Conservation (phyloP, 768 basidiomycete genomes). For the Tricholoma terreum region DNA sequence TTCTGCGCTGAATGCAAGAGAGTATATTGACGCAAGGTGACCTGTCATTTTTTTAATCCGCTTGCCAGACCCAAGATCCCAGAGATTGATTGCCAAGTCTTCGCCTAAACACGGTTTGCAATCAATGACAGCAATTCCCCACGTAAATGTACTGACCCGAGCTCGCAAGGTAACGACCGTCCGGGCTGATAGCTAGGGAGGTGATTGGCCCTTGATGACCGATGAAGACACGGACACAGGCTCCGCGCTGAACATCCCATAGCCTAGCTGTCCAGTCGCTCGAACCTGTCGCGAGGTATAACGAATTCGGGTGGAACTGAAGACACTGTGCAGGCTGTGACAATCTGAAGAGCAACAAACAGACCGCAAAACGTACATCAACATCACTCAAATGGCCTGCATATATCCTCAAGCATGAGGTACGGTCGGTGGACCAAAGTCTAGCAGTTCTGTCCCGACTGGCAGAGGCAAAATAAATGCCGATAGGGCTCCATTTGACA, state of each 20-base stretch:
- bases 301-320: constrained; percentile 94
- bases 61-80: constrained; percentile 95
- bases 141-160: constrained; percentile 50
- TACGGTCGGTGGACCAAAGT: constrained; percentile 93
- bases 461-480: constrained; percentile 96
- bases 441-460: constrained; percentile 93
- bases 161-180: constrained; percentile 90
- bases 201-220: constrained; percentile 91
- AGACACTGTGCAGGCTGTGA: constrained; percentile 60
- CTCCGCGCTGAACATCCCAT: constrained; percentile 97
- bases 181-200: constrained; percentile 85
- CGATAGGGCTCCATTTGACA: constrained; percentile 97
- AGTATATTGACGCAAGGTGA: constrained; percentile 85
- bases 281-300: constrained; percentile 96
- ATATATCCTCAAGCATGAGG: constrained; percentile 83
- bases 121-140: not conserved
- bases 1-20: constrained; percentile 89
- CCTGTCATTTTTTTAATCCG: constrained; percentile 96
- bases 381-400: constrained; percentile 97
- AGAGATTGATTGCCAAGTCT: constrained; percentile 90
- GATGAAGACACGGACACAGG: constrained; percentile 91
- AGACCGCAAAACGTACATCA: constrained; percentile 62
- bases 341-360: constrained; percentile 1
- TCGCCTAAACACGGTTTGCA: constrained; percentile 49
- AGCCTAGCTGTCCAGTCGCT: constrained; percentile 94